Evolutionary conservation across 192 early-diverging fungal species (phyloP).

Genomic region (Rhizophagus prolifer): DNA sequence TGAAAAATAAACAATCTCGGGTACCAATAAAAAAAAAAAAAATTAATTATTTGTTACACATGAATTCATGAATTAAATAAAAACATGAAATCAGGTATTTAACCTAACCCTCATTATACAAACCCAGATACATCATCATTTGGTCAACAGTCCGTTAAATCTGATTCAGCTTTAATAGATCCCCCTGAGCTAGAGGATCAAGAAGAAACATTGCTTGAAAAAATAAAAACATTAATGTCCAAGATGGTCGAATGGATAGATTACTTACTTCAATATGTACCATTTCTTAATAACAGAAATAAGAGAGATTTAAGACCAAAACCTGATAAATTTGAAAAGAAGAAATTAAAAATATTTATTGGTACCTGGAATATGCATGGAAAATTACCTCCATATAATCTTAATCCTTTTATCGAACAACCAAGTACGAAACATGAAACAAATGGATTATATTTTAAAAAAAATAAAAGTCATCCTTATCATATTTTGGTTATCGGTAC

Average conservation of each 20-base stretch:
- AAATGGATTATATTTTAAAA: constrained; percentile 31
- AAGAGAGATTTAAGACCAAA: background rate
- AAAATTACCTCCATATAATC: constrained; percentile 24
- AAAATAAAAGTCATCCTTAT: constrained; percentile 41
- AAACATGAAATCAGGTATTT: no score
- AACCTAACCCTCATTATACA: no score
- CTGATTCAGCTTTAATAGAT: background rate
- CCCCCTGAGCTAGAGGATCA: background rate
- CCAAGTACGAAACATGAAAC: background rate
- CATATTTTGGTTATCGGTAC: constrained; percentile 56
- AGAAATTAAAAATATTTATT: constrained; percentile 53
- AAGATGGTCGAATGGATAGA: background rate
- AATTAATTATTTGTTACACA: no score
- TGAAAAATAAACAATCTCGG: no score
- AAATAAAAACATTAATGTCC: background rate
- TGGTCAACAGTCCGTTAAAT: background rate
- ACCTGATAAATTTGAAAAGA: constrained; percentile 16
- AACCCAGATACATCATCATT: no score
- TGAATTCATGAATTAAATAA: no score
- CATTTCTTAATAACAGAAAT: background rate
- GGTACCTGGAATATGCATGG: constrained; percentile 59
- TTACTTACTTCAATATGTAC: background rate
- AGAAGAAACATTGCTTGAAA: background rate
- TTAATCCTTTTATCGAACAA: constrained; percentile 17
- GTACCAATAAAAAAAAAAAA: no score